phyloP scores from a whole-genome alignment of 176 grass and related monocot species.

The Ampelocalamus luodianensis region DNA sequence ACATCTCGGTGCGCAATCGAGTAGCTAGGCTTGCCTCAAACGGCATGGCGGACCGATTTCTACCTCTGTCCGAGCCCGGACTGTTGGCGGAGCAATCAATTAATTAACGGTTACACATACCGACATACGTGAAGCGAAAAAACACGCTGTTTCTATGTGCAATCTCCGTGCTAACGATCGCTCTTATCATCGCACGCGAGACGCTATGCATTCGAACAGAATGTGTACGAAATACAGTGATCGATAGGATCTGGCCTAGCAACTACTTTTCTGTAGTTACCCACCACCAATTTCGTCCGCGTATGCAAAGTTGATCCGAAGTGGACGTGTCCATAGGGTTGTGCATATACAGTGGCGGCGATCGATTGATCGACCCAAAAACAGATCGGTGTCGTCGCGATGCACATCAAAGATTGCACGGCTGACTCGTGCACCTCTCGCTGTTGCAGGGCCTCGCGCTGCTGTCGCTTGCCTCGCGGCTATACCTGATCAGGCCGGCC shows the following conservation, averaged over 20 bases:
- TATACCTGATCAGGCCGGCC: constrained; percentile 64
- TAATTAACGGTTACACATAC: not conserved
- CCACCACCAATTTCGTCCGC: not conserved
- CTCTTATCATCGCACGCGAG: not conserved
- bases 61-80: not conserved
- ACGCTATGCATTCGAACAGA: not conserved
- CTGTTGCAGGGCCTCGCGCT: constrained; percentile 68
- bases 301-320: not conserved
- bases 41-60: not conserved
- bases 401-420: not conserved
- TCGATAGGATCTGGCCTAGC: not conserved
- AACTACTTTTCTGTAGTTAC: not conserved
- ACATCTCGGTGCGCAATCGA: not conserved
- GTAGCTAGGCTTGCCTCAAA: not conserved
- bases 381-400: not conserved
- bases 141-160: not conserved
- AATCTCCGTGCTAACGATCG: not conserved
- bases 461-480: constrained; percentile 63
- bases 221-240: not conserved
- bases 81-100: not conserved
- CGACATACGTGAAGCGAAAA: not conserved
- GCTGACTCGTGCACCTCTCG: not conserved
- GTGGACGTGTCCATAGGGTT: not conserved
- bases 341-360: not conserved
- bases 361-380: not conserved